These are phyloP conservation scores for Casuarina glauca DNA, from an alignment of 306 rosid genomes.

Conservation along the genomic window DNA sequence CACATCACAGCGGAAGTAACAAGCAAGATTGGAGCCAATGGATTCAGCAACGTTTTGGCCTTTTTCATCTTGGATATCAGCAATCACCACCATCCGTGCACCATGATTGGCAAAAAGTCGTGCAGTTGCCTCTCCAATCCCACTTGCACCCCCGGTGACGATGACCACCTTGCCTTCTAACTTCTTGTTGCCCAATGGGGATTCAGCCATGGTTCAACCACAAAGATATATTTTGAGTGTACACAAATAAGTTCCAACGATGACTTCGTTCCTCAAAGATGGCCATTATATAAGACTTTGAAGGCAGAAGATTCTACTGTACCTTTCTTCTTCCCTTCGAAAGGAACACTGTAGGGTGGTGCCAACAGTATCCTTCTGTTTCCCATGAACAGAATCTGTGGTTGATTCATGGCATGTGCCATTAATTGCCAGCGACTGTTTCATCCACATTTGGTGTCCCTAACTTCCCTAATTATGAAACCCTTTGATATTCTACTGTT, in stretches of 20 bases:
- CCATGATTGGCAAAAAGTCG: constrained; percentile 40
- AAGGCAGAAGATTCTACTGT: too few relatives aligned
- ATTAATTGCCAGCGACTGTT: not conserved
- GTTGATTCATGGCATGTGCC: not conserved
- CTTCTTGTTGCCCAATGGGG: not conserved
- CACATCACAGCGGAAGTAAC: constrained; percentile 55
- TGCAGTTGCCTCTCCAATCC: constrained; percentile 62
- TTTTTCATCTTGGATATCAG: constrained; percentile 47
- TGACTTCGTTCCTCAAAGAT: too few relatives aligned
- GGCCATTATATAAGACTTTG: too few relatives aligned
- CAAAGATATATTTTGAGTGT: too few relatives aligned
- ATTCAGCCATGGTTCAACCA: constrained; percentile 8
- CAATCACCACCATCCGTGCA: constrained; percentile 46
- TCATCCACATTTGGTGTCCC: not conserved
- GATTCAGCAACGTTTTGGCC: constrained; percentile 45
- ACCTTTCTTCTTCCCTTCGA: too few relatives aligned
- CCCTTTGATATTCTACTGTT: not conserved
- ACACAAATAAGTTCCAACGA: too few relatives aligned
- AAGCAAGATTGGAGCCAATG: constrained; percentile 37
- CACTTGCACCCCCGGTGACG: constrained; percentile 67
- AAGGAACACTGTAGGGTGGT: too few relatives aligned
- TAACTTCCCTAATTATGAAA: not conserved
- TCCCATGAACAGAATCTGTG: too few relatives aligned
- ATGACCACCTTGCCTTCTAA: constrained; percentile 50
- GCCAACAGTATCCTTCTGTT: too few relatives aligned